Percentiles rank a stretch among this genome's conserved stretches.
Evolutionary conservation across 306 rosid species (phyloP).

Genomic region (Chamaecrista fasciculata): DNA sequence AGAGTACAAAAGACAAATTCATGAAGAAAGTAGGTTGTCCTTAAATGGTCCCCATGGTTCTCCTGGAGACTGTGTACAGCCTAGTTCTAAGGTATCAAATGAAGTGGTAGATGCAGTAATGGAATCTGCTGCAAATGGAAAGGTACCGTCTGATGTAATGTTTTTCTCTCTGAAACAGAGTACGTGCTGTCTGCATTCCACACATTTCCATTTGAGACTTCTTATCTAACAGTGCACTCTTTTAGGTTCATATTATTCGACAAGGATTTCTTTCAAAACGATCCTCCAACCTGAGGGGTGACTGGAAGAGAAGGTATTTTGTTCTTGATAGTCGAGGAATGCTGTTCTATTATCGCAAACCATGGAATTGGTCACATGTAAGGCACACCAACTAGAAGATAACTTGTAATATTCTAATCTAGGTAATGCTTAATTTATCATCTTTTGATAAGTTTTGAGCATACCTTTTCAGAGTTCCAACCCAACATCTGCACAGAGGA

Average conservation of each 20-base stretch:
- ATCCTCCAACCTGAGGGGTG: constrained; percentile 82
- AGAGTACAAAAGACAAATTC: constrained; percentile 61
- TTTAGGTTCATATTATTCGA: constrained; percentile 74
- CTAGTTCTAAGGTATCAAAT: constrained; percentile 54
- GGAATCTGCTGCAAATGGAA: constrained; percentile 73
- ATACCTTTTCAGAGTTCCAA: constrained; percentile 45
- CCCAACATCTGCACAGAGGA: constrained; percentile 57
- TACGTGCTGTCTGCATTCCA: not conserved
- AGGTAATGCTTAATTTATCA: constrained; percentile 13
- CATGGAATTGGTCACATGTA: constrained; percentile 58
- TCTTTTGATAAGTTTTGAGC: constrained; percentile 31
- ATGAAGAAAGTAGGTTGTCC: constrained; percentile 54
- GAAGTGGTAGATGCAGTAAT: constrained; percentile 61
- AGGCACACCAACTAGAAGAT: constrained; percentile 43
- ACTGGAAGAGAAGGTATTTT: constrained; percentile 91
- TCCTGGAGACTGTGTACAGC: constrained; percentile 48
- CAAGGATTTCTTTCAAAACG: constrained; percentile 89
- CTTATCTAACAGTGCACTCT: constrained; percentile 22
- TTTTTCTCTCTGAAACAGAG: constrained; percentile 11
- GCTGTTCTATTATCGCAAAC: constrained; percentile 83
- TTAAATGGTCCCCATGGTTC: constrained; percentile 47
- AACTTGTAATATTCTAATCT: constrained; percentile 24
- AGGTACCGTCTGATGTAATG: constrained; percentile 42
- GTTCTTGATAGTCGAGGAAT: constrained; percentile 82
- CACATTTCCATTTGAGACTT: not conserved